These are phyloP conservation scores for Rhodotorula graminis DNA, from an alignment of 768 basidiomycete genomes.

Conservation along the genomic window DNA sequence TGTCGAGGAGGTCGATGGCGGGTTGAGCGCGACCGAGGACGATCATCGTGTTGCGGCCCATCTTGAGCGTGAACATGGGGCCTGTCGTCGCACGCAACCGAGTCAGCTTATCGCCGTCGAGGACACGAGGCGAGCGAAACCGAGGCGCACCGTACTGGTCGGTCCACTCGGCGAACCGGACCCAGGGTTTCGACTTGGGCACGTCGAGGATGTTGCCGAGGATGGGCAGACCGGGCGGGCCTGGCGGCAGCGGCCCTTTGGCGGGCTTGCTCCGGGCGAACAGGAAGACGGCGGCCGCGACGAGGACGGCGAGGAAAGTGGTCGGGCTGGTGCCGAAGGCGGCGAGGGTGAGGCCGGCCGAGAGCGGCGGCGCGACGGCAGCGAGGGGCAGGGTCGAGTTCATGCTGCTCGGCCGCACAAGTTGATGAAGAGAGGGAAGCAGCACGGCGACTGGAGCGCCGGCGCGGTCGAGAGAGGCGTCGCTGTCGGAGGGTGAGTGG, in stretches of 20 bases:
- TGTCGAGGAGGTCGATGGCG: slow-evolving; percentile 41
- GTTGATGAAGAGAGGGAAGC: not conserved
- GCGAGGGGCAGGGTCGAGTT: not conserved
- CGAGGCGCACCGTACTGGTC: slow-evolving; percentile 33
- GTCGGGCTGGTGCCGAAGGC: not conserved
- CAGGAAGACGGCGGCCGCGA: not conserved
- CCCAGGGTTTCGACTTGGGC: slow-evolving; percentile 39
- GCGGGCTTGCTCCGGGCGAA: too few species aligned
- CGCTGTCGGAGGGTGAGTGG: not conserved
- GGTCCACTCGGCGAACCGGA: slow-evolving; percentile 40
- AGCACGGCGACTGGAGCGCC: not conserved
- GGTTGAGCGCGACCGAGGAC: slow-evolving; percentile 36
- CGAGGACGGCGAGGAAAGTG: not conserved
- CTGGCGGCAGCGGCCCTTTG: slow-evolving; percentile 8
- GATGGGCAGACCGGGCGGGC: slow-evolving; percentile 28
- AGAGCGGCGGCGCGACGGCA: not conserved
- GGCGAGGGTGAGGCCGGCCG: not conserved
- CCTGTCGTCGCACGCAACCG: not conserved
- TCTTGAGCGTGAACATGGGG: slow-evolving; percentile 37
- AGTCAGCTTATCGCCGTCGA: not conserved
- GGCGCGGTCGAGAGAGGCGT: too few species aligned
- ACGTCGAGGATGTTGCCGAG: slow-evolving; percentile 39
- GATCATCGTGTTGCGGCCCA: slow-evolving; percentile 36
- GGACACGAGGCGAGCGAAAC: too few species aligned
- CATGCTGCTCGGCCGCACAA: not conserved